Evolutionary conservation across 768 basidiomycete species (phyloP).

Genomic region (Crassisporium funariophilum): DNA sequence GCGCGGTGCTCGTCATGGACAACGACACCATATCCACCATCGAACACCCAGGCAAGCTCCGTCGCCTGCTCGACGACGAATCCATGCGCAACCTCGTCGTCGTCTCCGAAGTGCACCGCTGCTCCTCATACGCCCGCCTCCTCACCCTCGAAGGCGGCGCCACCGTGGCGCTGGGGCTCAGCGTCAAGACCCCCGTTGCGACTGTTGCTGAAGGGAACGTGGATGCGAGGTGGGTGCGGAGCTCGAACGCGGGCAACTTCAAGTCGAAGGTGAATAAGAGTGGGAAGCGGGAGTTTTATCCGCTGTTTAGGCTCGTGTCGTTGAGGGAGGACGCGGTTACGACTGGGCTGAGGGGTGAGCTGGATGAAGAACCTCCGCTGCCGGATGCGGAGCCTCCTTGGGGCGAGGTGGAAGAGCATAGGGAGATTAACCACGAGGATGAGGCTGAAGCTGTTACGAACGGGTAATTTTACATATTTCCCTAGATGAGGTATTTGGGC

Average conservation of each 20-base stretch:
- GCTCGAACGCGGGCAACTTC: constrained; percentile 25
- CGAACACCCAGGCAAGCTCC: constrained; percentile 28
- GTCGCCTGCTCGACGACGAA: constrained; percentile 26
- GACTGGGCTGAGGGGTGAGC: constrained; percentile 21
- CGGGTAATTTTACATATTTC: too few species aligned
- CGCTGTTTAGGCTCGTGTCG: constrained; percentile 32
- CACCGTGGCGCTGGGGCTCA: constrained; percentile 28
- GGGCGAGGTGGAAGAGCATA: constrained; percentile 9
- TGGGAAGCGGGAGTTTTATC: constrained; percentile 25
- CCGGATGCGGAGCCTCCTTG: constrained; percentile 24
- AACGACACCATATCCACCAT: constrained; percentile 27
- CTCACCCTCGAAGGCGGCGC: constrained; percentile 18
- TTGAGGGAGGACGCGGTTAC: constrained; percentile 20
- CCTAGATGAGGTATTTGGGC: too few species aligned
- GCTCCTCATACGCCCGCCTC: constrained; percentile 34
- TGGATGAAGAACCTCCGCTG: constrained; percentile 18
- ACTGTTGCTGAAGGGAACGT: constrained; percentile 13
- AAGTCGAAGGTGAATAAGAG: constrained; percentile 22
- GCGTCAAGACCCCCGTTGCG: constrained; percentile 17
- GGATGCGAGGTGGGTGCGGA: constrained; percentile 25
- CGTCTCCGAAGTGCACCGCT: constrained; percentile 35
- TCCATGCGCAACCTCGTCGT: constrained; percentile 26
- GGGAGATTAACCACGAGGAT: too few species aligned
- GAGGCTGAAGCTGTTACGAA: too few species aligned
- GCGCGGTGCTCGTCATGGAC: constrained; percentile 33